Evolutionary conservation across 2,329 filamentous ascomycete species (phyloP).

Genomic region (Botryotinia convoluta): DNA sequence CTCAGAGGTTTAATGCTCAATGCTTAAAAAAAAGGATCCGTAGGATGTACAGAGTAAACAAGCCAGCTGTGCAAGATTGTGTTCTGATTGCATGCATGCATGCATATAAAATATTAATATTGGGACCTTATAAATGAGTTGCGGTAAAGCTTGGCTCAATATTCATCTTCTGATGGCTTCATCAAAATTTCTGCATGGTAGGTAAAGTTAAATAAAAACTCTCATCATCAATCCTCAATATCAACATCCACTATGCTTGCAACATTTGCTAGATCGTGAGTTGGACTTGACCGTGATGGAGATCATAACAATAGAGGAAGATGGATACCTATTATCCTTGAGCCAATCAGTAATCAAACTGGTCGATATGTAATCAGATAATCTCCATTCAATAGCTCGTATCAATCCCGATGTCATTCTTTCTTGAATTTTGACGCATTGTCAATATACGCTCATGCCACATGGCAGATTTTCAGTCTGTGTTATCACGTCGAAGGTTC

Average conservation of each 20-base stretch:
- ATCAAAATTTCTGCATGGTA: slow-evolving; percentile 4
- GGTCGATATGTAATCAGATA: background rate
- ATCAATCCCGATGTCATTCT: background rate
- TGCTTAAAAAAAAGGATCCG: background rate
- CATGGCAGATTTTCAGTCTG: slow-evolving; percentile 8
- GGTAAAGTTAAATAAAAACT: background rate
- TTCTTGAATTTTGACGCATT: background rate
- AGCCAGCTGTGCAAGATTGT: background rate
- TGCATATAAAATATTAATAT: slow-evolving; percentile 1
- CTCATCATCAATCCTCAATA: background rate
- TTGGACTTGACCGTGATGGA: background rate
- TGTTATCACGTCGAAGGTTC: slow-evolving; percentile 6
- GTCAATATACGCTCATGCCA: slow-evolving; percentile 2
- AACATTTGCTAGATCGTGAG: background rate
- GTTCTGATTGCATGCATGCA: slow-evolving; percentile 3
- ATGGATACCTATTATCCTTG: background rate
- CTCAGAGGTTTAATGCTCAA: slow-evolving; percentile 12
- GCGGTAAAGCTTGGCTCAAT: background rate
- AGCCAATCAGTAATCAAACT: background rate
- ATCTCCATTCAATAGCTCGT: background rate
- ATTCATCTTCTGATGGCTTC: slow-evolving; percentile 7
- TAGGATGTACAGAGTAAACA: background rate
- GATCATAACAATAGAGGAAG: background rate
- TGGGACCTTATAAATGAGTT: background rate
- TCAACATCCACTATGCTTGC: slow-evolving; percentile 3